A percentile compares a stretch with the other conserved stretches of the same genome.
These are phyloP conservation scores for Cutaneotrichosporon daszewskae DNA, from an alignment of 1,284 basidiomycete species.

Conservation along the genomic window DNA sequence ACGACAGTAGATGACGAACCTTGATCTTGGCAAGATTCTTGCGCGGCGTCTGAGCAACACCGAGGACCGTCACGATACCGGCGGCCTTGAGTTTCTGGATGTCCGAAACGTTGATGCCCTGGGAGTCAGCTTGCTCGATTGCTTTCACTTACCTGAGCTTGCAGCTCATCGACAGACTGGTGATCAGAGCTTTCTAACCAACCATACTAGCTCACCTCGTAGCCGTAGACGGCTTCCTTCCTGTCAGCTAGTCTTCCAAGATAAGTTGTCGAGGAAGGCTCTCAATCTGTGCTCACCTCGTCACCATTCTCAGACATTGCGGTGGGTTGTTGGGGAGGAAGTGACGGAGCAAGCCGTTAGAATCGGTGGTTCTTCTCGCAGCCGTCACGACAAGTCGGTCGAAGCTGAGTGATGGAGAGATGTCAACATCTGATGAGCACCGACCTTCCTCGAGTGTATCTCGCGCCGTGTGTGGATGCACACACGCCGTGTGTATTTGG, in stretches of 20 bases:
- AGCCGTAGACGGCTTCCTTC: conserved; percentile 16
- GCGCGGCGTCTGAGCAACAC: conserved; percentile 63
- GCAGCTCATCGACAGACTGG: conserved; percentile 79
- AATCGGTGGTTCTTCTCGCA: too few species aligned
- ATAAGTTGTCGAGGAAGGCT: background rate
- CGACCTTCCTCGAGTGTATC: background rate
- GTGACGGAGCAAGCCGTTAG: background rate
- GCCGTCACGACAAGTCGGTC: background rate
- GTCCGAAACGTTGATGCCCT: conserved; percentile 93
- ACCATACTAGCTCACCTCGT: conserved; percentile 8
- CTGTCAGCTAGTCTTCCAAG: background rate
- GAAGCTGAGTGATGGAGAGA: background rate
- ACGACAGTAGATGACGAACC: conserved; percentile 51
- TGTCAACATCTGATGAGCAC: background rate
- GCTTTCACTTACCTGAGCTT: conserved; percentile 70
- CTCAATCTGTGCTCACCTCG: conserved; percentile 26
- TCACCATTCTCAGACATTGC: conserved; percentile 33
- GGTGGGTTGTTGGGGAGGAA: background rate
- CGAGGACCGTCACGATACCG: conserved; percentile 50
- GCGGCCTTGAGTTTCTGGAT: conserved; percentile 79
- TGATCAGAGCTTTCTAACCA: background rate
- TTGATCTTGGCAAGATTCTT: conserved; percentile 86
- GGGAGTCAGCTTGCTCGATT: too few species aligned
- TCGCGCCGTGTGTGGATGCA: background rate
- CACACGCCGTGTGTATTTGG: background rate